Evolutionary conservation across 192 early-diverging fungal genomes (phyloP).

Genomic region (Coemansia sp.): DNA sequence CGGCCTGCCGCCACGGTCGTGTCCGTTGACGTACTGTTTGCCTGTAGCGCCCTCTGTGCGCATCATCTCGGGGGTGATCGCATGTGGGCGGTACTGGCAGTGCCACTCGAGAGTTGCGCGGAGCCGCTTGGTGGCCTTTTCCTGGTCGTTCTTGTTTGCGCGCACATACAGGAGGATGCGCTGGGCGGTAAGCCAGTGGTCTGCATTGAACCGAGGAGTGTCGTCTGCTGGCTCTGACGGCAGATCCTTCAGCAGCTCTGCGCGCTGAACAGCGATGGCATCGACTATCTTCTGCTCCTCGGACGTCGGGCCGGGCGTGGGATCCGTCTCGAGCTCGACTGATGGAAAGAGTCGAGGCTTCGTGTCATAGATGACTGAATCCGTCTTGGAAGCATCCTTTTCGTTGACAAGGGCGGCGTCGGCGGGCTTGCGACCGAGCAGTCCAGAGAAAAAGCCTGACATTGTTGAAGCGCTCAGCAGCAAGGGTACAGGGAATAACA

Average conservation of each 20-base stretch:
- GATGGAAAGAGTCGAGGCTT: conserved; percentile 20
- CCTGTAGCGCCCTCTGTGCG: conserved; percentile 70
- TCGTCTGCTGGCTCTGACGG: conserved; percentile 31
- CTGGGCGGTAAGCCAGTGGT: conserved; percentile 18
- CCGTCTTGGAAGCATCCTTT: background rate
- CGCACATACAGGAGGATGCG: conserved; percentile 67
- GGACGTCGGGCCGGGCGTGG: conserved; percentile 27
- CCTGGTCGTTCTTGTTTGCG: conserved; percentile 63
- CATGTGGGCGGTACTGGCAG: conserved; percentile 63
- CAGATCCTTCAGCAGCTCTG: conserved; percentile 33
- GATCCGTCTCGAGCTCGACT: conserved; percentile 12
- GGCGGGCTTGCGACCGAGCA: conserved; percentile 19
- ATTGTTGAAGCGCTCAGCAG: conserved; percentile 4
- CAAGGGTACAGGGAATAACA: too few species aligned
- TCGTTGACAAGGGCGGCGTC: background rate
- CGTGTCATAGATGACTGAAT: conserved; percentile 15
- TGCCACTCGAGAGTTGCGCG: conserved; percentile 74
- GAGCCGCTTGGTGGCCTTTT: conserved; percentile 58
- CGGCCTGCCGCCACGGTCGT: conserved; percentile 66
- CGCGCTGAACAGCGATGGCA: conserved; percentile 14
- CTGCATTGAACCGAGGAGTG: conserved; percentile 17
- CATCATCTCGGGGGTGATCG: conserved; percentile 66
- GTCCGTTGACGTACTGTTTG: conserved; percentile 79
- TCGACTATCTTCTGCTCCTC: conserved; percentile 27
- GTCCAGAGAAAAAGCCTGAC: conserved; percentile 23